Base-by-base conservation (phyloP, 2,329 filamentous ascomycete genomes). In the Aspergillus latus region DNA sequence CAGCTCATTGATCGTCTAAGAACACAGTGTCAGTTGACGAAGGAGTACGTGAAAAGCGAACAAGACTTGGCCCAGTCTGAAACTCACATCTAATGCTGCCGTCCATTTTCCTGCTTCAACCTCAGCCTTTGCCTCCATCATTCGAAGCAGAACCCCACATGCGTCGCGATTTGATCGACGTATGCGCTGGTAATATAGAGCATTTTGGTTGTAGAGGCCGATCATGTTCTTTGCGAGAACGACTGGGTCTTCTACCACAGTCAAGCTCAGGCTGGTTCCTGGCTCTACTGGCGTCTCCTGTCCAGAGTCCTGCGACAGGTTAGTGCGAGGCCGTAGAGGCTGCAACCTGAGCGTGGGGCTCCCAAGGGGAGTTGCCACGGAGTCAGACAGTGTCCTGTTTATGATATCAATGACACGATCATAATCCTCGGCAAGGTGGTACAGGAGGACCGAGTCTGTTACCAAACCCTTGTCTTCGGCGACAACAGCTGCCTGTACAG, bases 381-480 rank as follows among this genome's bases (percentile, higher is more conserved):
- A 90, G 73, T 97, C 92, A 54, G 92, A 95, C 36, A 99, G 81
- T 3, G 92, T 88, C 39, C 92, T 88, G 74, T 92, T 96, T 68
- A 97, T 85, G 62, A 97, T 93, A 28, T 84, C 80, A 43, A 97
- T 86, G n/a, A 97, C 95, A 52, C 87, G 92, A 72, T 99, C 92
- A 71, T 96, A 97, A 72, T 99, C 92, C 67, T 91, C 90, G 0
- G 94, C 93, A 43, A 99, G 81, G 72, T 99, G 93, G 73, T 96
- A 97, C 50, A 99, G 81, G 49, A 99, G 82, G 11, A 97, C 93
- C 2, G 95, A 92, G 74, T 99, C 94, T 0, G 93, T 95, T 1
- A 88, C 92, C 49, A 95, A 85, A 39, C 94, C 93, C 66, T 93
- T 95, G 72, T 97, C 93, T 65, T 99, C 93, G 4, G 94, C 94